Conservation (phyloP, 257 asterid species). For the Solanum megistacrolobum region DNA sequence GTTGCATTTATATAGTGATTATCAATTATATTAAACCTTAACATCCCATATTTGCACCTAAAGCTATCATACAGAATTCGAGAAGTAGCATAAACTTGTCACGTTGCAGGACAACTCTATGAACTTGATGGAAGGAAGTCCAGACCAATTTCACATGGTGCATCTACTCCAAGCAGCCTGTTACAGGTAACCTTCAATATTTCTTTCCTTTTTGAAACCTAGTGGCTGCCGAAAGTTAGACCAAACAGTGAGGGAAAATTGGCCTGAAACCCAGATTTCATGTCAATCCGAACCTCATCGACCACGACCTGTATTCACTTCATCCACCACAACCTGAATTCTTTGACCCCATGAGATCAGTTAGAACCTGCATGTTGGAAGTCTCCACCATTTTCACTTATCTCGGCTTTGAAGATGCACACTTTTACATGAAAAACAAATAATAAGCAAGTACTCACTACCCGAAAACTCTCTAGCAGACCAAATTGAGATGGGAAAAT, state of each 20-base stretch:
- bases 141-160: constrained; percentile 74
- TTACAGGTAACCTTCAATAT: constrained; percentile 32
- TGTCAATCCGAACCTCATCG: background rate
- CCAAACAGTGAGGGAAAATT: background rate
- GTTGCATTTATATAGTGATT: background rate
- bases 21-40: background rate
- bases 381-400: background rate
- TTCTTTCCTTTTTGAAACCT: background rate
- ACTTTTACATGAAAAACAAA: background rate
- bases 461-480: background rate
- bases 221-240: background rate
- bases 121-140: constrained; percentile 93
- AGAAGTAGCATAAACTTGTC: background rate
- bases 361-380: background rate
- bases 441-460: background rate
- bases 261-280: background rate
- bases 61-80: background rate
- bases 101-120: constrained; percentile 50
- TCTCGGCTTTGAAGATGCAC: background rate
- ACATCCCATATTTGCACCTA: background rate
- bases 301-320: background rate
- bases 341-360: background rate
- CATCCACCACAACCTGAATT: background rate
- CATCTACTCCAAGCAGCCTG: constrained; percentile 55
- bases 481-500: background rate